Conservation (phyloP, 306 rosid species). For the Rosa multiflora region DNA sequence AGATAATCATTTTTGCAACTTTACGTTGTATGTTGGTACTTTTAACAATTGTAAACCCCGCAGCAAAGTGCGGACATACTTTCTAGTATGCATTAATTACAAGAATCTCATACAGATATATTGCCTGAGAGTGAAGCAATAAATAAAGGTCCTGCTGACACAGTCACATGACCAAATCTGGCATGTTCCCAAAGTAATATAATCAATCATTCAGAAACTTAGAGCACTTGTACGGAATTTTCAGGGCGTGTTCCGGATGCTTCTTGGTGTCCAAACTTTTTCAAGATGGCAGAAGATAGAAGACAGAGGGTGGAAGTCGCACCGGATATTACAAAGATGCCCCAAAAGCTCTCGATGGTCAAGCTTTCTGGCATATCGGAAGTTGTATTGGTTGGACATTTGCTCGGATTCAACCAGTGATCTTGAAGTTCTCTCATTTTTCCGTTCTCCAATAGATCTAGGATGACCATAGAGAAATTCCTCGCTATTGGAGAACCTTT, state of each 20-base stretch:
- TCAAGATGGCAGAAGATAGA: slow-evolving; percentile 15
- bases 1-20: too few relatives aligned
- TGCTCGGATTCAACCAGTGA: slow-evolving; percentile 31
- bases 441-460: slow-evolving; percentile 46
- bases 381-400: slow-evolving; percentile 27
- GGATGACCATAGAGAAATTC: slow-evolving; percentile 58
- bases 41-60: too few relatives aligned
- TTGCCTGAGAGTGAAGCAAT: background rate
- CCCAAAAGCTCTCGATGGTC: slow-evolving; percentile 50
- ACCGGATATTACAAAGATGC: slow-evolving; percentile 51
- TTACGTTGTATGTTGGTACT: too few relatives aligned
- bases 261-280: background rate
- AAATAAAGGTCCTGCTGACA: too few relatives aligned
- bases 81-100: too few relatives aligned
- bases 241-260: background rate
- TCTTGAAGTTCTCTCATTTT: slow-evolving; percentile 33
- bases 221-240: too few relatives aligned
- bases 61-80: too few relatives aligned
- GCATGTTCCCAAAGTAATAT: background rate
- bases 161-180: background rate
- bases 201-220: too few relatives aligned
- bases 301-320: slow-evolving; percentile 52
- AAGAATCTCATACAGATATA: too few relatives aligned
- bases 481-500: slow-evolving; percentile 68
- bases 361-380: slow-evolving; percentile 30